phyloP scores from a whole-genome alignment of 352 stramenopile species.

The Elongisporangium undulatum region DNA sequence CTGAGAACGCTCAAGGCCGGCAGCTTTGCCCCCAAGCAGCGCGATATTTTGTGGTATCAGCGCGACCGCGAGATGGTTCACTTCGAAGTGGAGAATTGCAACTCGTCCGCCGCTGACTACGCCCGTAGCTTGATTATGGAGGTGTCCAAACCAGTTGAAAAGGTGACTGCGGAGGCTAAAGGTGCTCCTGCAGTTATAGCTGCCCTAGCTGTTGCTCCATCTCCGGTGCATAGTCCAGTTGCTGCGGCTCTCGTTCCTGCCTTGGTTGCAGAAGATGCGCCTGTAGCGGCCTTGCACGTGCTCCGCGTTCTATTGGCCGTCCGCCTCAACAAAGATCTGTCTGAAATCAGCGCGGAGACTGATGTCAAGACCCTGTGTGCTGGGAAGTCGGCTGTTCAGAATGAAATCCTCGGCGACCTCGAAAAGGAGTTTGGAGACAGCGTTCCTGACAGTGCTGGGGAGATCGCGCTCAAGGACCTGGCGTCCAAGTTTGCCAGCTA shows the following conservation, averaged over 20 bases:
- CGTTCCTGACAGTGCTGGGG: constrained; percentile 62
- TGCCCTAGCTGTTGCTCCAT: constrained; percentile 12
- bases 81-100: constrained; percentile 62
- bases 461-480: constrained; percentile 72
- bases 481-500: constrained; percentile 65
- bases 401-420: constrained; percentile 85
- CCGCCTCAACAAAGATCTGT: constrained; percentile 68
- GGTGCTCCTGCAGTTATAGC: constrained; percentile 13
- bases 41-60: constrained; percentile 83
- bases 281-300: constrained; percentile 58
- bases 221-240: constrained; percentile 16
- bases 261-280: constrained; percentile 33
- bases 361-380: constrained; percentile 78
- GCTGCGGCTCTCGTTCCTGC: constrained; percentile 11
- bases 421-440: constrained; percentile 81
- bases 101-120: constrained; percentile 66
- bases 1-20: constrained; percentile 66
- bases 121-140: constrained; percentile 34
- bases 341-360: constrained; percentile 63
- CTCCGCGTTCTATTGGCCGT: constrained; percentile 77
- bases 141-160: constrained; percentile 21
- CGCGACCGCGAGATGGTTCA: constrained; percentile 77
- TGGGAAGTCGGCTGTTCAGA: constrained; percentile 85
- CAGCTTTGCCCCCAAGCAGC: constrained; percentile 44
- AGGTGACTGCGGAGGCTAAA: constrained; percentile 20